These are phyloP conservation scores for Porcisia hertigi DNA, from an alignment of 208 protist genomes.

Conservation along the genomic window DNA sequence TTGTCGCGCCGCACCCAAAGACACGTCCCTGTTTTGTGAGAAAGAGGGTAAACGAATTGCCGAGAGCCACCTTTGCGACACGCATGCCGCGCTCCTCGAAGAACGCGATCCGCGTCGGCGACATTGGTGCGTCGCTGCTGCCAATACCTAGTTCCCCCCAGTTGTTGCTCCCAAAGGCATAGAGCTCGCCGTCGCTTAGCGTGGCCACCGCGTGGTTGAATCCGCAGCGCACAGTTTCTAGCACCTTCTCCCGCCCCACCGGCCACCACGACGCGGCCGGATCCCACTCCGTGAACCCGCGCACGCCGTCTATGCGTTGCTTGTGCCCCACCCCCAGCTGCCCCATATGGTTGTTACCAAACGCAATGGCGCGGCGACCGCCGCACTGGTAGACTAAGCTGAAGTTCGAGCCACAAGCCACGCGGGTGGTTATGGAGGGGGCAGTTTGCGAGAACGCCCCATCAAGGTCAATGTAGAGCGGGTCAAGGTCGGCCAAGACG, in stretches of 20 bases:
- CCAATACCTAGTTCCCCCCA: slow-evolving; percentile 78
- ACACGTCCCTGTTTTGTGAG: slow-evolving; percentile 61
- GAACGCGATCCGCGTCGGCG: slow-evolving; percentile 48
- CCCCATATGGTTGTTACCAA: slow-evolving; percentile 79
- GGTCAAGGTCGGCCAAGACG: slow-evolving; percentile 22
- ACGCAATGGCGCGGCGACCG: slow-evolving; percentile 49
- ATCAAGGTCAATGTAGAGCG: slow-evolving; percentile 56
- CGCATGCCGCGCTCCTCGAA: slow-evolving; percentile 43
- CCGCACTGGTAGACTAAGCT: slow-evolving; percentile 57
- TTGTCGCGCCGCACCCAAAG: slow-evolving; percentile 72
- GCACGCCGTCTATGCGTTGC: slow-evolving; percentile 29
- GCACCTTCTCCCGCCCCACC: slow-evolving; percentile 9
- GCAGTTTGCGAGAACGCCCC: slow-evolving; percentile 31
- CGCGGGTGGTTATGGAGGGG: slow-evolving; percentile 12
- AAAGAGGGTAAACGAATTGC: slow-evolving; percentile 77
- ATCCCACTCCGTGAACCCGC: slow-evolving; percentile 66
- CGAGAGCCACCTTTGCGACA: slow-evolving; percentile 55
- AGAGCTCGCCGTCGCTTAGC: slow-evolving; percentile 49
- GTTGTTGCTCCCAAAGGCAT: slow-evolving; percentile 74
- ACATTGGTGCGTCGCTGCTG: slow-evolving; percentile 58
- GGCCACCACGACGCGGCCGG: slow-evolving; percentile 54
- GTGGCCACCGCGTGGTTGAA: slow-evolving; percentile 61
- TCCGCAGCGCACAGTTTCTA: slow-evolving; percentile 47
- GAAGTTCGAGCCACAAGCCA: slow-evolving; percentile 69
- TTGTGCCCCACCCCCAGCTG: slow-evolving; percentile 77